A percentile compares a stretch with the other conserved stretches of the same genome.
These are phyloP conservation scores for Tetrahymena thermophila DNA, from an alignment of 73 alveolate genomes.

Conservation along the genomic window DNA sequence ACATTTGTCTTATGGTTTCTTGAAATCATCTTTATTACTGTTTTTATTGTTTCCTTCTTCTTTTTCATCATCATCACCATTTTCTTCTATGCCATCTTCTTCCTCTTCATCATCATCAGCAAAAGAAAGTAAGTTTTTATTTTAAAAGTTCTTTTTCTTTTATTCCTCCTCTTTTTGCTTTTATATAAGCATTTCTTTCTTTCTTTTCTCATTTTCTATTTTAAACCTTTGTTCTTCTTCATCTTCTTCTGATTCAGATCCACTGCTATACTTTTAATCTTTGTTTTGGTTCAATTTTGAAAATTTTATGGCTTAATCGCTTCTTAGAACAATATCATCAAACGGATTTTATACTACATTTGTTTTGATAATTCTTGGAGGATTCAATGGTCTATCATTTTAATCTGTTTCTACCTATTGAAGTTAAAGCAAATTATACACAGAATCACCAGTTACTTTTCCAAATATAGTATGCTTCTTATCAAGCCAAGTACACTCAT, in stretches of 20 bases:
- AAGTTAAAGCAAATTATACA: slow-evolving; percentile 53
- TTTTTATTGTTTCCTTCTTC: slow-evolving; percentile 51
- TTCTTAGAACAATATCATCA: slow-evolving; percentile 53
- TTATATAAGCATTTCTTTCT: neutral
- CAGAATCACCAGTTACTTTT: slow-evolving; percentile 68
- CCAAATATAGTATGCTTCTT: slow-evolving; percentile 89
- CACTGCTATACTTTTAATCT: neutral
- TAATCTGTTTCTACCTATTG: slow-evolving; percentile 58
- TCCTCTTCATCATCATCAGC: slow-evolving; percentile 52
- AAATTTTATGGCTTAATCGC: neutral
- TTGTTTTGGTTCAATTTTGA: neutral
- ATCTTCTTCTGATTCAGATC: slow-evolving; percentile 11
- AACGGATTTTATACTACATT: slow-evolving; percentile 69
- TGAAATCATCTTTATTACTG: neutral
- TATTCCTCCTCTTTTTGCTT: neutral
- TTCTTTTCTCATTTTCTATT: slow-evolving; percentile 14
- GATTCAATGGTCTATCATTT: slow-evolving; percentile 59
- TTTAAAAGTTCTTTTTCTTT: slow-evolving; percentile 37
- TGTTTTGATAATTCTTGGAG: slow-evolving; percentile 42
- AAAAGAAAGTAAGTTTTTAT: slow-evolving; percentile 46
- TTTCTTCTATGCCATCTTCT: slow-evolving; percentile 40
- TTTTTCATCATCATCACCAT: slow-evolving; percentile 57
- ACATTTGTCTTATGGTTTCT: slow-evolving; percentile 10
- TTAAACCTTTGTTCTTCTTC: neutral
- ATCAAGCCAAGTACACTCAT: slow-evolving; percentile 80